These are phyloP conservation scores for Alternaria triticimaculans DNA, from an alignment of 2,329 filamentous ascomycete genomes.

Conservation along the genomic window DNA sequence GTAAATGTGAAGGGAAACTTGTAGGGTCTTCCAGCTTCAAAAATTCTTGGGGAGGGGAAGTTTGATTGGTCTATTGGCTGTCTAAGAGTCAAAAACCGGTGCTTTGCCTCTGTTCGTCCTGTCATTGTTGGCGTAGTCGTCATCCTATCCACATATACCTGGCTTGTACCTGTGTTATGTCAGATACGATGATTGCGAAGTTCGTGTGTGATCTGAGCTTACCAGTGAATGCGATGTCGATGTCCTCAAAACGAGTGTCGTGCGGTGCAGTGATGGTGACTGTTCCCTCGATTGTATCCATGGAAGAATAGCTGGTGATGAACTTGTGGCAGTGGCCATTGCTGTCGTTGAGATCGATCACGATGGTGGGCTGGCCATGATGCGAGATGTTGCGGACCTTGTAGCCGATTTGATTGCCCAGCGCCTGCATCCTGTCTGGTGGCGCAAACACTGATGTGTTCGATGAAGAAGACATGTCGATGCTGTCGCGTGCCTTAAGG, in stretches of 20 bases:
- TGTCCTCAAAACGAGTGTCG: conserved; percentile 63
- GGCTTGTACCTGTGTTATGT: conserved; percentile 53
- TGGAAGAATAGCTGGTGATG: conserved; percentile 61
- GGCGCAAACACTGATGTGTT: conserved; percentile 26
- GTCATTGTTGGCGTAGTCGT: conserved; percentile 59
- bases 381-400: conserved; percentile 44
- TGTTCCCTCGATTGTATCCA: conserved; percentile 63
- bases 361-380: conserved; percentile 50
- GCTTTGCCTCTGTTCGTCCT: conserved; percentile 62
- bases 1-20: conserved; percentile 69
- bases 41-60: conserved; percentile 63
- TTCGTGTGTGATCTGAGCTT: conserved; percentile 18
- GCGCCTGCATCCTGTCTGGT: conserved; percentile 36
- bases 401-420: conserved; percentile 43
- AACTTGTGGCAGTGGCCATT: conserved; percentile 39
- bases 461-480: conserved; percentile 30
- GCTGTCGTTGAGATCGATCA: conserved; percentile 50
- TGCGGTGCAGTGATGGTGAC: conserved; percentile 58
- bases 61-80: conserved; percentile 63
- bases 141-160: conserved; percentile 63
- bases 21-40: conserved; percentile 63
- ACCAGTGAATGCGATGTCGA: conserved; percentile 66
- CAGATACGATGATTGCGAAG: conserved; percentile 10
- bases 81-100: conserved; percentile 67
- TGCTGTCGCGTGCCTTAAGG: conserved; percentile 14